Evolutionary conservation across 2,329 filamentous ascomycete species (phyloP).

Genomic region (Trichoderma sp.): DNA sequence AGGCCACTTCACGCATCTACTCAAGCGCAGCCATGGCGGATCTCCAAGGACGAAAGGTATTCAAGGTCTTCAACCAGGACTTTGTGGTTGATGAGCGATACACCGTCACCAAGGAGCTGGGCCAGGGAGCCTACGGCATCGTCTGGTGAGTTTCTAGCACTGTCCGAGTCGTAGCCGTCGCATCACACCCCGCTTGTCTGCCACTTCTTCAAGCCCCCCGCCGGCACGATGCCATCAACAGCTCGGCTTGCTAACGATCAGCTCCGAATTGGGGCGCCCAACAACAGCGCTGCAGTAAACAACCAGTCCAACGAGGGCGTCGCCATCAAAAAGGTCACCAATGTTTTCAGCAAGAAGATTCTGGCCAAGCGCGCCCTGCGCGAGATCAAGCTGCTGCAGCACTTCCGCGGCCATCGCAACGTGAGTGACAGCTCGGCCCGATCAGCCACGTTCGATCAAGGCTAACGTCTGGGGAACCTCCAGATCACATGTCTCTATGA

Average conservation of each 20-base stretch:
- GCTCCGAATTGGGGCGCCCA: constrained; percentile 22
- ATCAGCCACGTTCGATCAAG: not conserved
- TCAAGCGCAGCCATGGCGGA: constrained; percentile 35
- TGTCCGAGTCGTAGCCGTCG: not conserved
- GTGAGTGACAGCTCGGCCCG: constrained; percentile 46
- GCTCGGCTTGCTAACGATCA: constrained; percentile 26
- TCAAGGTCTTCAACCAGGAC: constrained; percentile 99
- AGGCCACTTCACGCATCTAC: not conserved
- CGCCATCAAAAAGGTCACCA: constrained; percentile 99
- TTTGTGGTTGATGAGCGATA: constrained; percentile 98
- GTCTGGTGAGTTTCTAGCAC: constrained; percentile 67
- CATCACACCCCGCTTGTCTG: constrained; percentile 1
- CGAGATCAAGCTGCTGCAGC: constrained; percentile 97
- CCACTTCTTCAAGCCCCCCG: constrained; percentile 23
- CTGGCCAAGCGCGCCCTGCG: constrained; percentile 94
- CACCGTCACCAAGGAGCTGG: constrained; percentile 97
- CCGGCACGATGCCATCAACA: constrained; percentile 24
- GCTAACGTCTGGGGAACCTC: not conserved
- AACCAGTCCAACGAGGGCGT: constrained; percentile 87
- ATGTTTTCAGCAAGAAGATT: constrained; percentile 99
- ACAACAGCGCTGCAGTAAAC: constrained; percentile 80
- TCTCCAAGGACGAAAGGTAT: constrained; percentile 70
- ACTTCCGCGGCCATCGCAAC: constrained; percentile 89
- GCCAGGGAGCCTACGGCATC: constrained; percentile 97
- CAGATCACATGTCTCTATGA: constrained; percentile 99